A percentile compares a stretch with the other conserved stretches of the same genome.
Evolutionary conservation across 768 basidiomycete genomes (phyloP).

Genomic region (Sarcodon aspratus): DNA sequence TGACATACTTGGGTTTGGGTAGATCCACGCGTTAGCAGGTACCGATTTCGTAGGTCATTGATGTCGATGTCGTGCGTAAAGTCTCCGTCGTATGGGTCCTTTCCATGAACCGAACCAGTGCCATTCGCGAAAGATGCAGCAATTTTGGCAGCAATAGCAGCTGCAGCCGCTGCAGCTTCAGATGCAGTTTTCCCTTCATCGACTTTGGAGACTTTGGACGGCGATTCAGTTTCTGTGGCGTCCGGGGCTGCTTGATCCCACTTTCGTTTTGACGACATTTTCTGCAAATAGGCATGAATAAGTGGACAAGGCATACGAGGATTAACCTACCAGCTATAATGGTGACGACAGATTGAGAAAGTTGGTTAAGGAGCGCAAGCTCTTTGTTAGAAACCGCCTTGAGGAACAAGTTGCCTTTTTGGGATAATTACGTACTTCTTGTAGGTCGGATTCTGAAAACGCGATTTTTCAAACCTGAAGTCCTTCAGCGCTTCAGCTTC

Average conservation of each 20-base stretch:
- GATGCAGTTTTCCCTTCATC: slow-evolving; percentile 54
- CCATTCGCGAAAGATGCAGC: slow-evolving; percentile 69
- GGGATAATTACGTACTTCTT: too few species aligned
- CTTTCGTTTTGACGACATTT: slow-evolving; percentile 67
- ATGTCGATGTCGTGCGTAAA: slow-evolving; percentile 92
- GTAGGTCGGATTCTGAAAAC: too few species aligned
- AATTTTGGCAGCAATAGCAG: slow-evolving; percentile 91
- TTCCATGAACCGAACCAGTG: slow-evolving; percentile 25
- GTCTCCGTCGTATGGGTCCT: slow-evolving; percentile 67
- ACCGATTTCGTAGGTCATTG: slow-evolving; percentile 91
- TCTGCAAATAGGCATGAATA: neutral
- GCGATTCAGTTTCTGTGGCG: slow-evolving; percentile 31
- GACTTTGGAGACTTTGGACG: slow-evolving; percentile 29
- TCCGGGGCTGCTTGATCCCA: slow-evolving; percentile 61
- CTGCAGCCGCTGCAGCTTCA: slow-evolving; percentile 67
- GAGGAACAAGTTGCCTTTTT: too few species aligned
- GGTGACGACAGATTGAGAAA: too few species aligned
- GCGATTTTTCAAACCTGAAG: too few species aligned
- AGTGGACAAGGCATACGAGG: neutral
- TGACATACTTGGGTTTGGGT: slow-evolving; percentile 78
- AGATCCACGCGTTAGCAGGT: slow-evolving; percentile 85
- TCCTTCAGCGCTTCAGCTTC: too few species aligned
- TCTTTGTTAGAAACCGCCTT: too few species aligned
- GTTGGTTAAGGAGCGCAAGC: too few species aligned
- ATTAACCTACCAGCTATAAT: neutral